Base-by-base conservation (phyloP, 371 early-diverging fungal genomes). In the Fennellomyces sp. region DNA sequence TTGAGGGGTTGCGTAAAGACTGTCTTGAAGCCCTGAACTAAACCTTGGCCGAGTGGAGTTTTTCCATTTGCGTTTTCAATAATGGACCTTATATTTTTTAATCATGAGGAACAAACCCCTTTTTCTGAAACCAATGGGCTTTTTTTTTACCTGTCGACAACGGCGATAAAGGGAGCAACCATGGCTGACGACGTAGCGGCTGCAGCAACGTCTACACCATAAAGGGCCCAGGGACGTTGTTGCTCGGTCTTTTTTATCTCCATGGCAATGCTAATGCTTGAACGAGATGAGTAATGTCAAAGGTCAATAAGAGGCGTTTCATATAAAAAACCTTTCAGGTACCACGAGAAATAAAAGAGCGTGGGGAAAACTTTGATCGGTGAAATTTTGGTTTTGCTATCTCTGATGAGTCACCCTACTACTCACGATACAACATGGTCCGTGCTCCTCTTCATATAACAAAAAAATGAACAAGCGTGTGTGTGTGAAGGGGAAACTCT, bases 51-150 rank as follows among this genome's bases (percentile, higher is more conserved):
- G 21, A 88, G 58, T 21, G 70, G 61, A 21, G 78, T 64, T 33
- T 75, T 78, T 53, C 88, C 88, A 58, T 81, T 81, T 2, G 84
- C 76, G 60, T 85, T 86, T 60, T 81, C 79, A 35, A 88, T 84
- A 36, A 87, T 87, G 13, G 89, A 72, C 64, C 83, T 21, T 45
- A 45, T 23, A 39, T 39, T 4, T n/a, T n/a, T n/a, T n/a, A n/a
- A n/a, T n/a, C n/a, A n/a, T n/a, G n/a, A n/a, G n/a, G n/a, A n/a
- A n/a, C n/a, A n/a, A n/a, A n/a, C n/a, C n/a, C n/a, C n/a, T n/a
- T n/a, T n/a, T n/a, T n/a, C n/a, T n/a, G n/a, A n/a, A n/a, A n/a
- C n/a, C n/a, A n/a, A 30, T 58, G 6, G 10, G 19, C 26, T 21
- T 25, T 38, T 38, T 33, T 21, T 19, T 57, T 73, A 83, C 78